Evolutionary conservation across 352 stramenopile species (phyloP).

Genomic region (Pythium rishiriense): DNA sequence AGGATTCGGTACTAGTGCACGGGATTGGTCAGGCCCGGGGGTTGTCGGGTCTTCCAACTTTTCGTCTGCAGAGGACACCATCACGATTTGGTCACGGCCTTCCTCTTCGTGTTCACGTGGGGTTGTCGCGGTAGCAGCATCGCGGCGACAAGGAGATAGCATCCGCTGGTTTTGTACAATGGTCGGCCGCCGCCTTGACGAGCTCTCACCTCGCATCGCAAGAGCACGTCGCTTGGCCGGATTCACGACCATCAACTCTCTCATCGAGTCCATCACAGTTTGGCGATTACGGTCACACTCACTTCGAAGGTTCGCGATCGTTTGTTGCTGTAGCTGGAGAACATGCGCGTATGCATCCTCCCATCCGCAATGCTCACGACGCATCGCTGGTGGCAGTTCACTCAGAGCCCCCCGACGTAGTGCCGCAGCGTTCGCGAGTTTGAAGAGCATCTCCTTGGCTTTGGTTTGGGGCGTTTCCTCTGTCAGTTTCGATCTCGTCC

Average conservation of each 20-base stretch:
- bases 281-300: constrained; percentile 52
- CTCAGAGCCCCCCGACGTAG: constrained; percentile 10
- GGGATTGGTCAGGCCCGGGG: not conserved
- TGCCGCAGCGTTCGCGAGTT: constrained; percentile 39
- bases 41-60: too few relatives aligned
- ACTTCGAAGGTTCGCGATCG: constrained; percentile 53
- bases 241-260: constrained; percentile 53
- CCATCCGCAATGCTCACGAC: constrained; percentile 45
- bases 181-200: not conserved
- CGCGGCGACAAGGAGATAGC: not conserved
- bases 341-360: constrained; percentile 79
- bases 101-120: not conserved
- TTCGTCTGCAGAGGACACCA: not conserved
- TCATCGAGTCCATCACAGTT: constrained; percentile 51
- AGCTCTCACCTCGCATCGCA: not conserved
- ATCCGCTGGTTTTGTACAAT: not conserved
- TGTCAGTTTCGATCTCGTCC: constrained; percentile 50
- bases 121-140: not conserved
- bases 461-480: constrained; percentile 58
- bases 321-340: constrained; percentile 75
- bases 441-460: constrained; percentile 69
- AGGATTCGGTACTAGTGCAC: not conserved
- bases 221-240: constrained; percentile 22
- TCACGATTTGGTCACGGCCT: not conserved
- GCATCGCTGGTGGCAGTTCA: constrained; percentile 31